Conservation (phyloP, 2,329 filamentous ascomycete genomes). For the Talaromyces verruculosus region DNA sequence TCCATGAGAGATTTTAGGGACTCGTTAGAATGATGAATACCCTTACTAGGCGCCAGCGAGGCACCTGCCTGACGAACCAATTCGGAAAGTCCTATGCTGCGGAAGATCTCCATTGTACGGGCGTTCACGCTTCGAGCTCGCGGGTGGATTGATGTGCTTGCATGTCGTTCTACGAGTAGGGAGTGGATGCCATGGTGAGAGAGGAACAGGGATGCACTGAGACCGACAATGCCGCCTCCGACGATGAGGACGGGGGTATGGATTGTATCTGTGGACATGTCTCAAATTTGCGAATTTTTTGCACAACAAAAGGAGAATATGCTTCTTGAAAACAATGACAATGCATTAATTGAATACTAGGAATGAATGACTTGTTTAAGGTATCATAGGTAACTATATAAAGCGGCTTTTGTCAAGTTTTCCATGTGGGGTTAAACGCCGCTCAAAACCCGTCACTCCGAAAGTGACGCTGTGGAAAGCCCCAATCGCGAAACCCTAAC, state of each 20-base stretch:
- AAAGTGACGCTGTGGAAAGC: not conserved
- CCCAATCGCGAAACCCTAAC: constrained; percentile 4
- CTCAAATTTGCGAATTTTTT: not conserved
- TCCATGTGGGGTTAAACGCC: not conserved
- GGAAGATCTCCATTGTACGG: constrained; percentile 20
- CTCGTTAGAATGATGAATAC: not conserved
- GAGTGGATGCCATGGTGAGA: constrained; percentile 12
- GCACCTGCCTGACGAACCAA: constrained; percentile 12
- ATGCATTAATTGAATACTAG: not conserved
- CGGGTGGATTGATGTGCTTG: constrained; percentile 16
- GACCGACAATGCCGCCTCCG: constrained; percentile 17
- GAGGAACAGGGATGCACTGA: constrained; percentile 17
- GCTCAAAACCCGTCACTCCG: constrained; percentile 1
- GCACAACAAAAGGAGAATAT: not conserved
- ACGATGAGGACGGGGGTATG: constrained; percentile 16
- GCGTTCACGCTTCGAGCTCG: constrained; percentile 20
- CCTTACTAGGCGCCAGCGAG: constrained; percentile 7
- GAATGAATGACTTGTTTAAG: not conserved
- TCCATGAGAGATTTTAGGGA: constrained; percentile 12
- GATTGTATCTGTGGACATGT: constrained; percentile 8
- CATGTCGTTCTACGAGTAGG: constrained; percentile 14
- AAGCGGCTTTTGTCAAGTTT: constrained; percentile 1
- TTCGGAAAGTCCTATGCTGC: constrained; percentile 12
- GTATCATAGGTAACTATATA: not conserved
- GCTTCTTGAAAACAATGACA: not conserved